These are phyloP conservation scores for Styphnolobium japonicum DNA, from an alignment of 306 rosid genomes.

Conservation along the genomic window DNA sequence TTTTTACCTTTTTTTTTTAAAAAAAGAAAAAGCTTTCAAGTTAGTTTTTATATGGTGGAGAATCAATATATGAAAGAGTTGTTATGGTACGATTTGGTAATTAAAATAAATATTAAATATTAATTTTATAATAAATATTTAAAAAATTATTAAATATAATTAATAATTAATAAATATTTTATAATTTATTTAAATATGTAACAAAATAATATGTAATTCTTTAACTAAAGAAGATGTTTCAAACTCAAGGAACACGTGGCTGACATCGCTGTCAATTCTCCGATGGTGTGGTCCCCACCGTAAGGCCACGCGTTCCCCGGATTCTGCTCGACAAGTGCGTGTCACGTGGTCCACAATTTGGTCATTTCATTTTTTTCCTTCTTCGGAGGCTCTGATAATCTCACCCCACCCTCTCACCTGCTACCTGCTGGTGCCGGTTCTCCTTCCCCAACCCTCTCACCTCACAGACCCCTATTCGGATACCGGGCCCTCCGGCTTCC, in stretches of 20 bases:
- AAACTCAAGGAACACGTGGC: slow-evolving; percentile 38
- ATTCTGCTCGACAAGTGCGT: slow-evolving; percentile 41
- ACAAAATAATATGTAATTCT: too few species aligned
- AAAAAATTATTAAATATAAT: too few species aligned
- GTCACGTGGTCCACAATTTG: slow-evolving; percentile 47
- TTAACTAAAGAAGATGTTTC: not conserved
- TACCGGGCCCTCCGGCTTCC: not conserved
- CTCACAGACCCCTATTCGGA: too few species aligned
- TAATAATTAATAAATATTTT: too few species aligned
- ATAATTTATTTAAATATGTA: too few species aligned
- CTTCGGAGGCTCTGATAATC: not conserved
- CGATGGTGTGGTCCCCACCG: slow-evolving; percentile 33
- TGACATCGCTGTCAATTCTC: slow-evolving; percentile 1
- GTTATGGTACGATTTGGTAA: too few species aligned
- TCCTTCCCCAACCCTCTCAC: not conserved
- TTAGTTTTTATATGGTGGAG: too few species aligned
- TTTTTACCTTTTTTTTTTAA: too few species aligned
- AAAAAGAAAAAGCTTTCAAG: too few species aligned
- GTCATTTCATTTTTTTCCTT: not conserved
- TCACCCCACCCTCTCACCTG: slow-evolving; percentile 9
- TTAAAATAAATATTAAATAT: too few species aligned
- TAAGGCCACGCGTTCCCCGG: slow-evolving; percentile 50
- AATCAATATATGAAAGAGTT: too few species aligned
- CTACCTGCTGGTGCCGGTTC: slow-evolving; percentile 21
- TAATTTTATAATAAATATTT: too few species aligned